Conservation (phyloP, 2,329 filamentous ascomycete species). For the Alternaria sp. region DNA sequence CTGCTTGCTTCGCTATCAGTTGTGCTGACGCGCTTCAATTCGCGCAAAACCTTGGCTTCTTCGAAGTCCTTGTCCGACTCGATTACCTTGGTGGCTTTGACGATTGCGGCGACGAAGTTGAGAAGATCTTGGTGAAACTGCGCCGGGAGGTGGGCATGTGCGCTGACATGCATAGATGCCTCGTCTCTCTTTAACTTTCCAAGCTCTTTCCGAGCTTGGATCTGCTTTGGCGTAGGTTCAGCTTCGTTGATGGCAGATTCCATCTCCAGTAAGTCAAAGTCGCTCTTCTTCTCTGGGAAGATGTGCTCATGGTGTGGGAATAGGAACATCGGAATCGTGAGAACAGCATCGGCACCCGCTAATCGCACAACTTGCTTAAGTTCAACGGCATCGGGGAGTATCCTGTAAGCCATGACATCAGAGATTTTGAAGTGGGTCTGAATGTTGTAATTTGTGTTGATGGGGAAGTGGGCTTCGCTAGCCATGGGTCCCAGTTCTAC, state of each 20-base stretch:
- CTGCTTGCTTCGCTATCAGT: constrained; percentile 37
- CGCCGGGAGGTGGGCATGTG: constrained; percentile 60
- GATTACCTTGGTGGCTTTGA: constrained; percentile 67
- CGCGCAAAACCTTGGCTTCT: constrained; percentile 42
- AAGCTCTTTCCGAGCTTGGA: constrained; percentile 54
- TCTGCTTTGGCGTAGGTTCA: constrained; percentile 55
- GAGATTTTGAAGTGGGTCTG: constrained; percentile 55
- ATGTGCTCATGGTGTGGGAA: constrained; percentile 65
- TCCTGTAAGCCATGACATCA: constrained; percentile 62
- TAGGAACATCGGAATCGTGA: constrained; percentile 60
- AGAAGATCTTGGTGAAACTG: constrained; percentile 62
- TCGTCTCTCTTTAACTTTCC: constrained; percentile 58
- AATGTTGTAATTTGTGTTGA: constrained; percentile 61
- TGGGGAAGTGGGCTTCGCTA: constrained; percentile 58
- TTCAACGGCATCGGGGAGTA: constrained; percentile 53
- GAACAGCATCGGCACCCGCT: constrained; percentile 60
- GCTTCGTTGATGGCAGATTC: constrained; percentile 54
- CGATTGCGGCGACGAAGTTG: constrained; percentile 63
- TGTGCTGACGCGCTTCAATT: constrained; percentile 41
- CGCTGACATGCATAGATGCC: constrained; percentile 57
- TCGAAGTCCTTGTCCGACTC: constrained; percentile 61
- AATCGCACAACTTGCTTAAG: constrained; percentile 61
- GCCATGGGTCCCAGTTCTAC: constrained; percentile 58
- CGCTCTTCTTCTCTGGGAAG: constrained; percentile 55
- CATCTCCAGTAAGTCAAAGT: constrained; percentile 43